Evolutionary conservation across 2,329 filamentous ascomycete species (phyloP), one percentile per base, ranked within the genome.

Genomic region (Fragosphaeria purpurea): DNA sequence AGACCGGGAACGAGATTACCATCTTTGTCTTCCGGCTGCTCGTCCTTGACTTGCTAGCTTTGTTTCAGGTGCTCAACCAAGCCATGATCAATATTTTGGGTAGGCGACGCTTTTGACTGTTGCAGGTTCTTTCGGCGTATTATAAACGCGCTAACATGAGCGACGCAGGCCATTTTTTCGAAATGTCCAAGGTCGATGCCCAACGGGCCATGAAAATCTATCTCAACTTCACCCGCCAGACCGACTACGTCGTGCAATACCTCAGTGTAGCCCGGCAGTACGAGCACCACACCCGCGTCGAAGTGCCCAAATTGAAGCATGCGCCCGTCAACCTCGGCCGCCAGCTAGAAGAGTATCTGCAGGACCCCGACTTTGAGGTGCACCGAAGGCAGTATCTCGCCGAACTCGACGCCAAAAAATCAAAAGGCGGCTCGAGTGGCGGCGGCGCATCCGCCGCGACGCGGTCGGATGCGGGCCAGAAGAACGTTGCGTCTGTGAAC

Each of bases 221-320:
- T 69, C 87, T 90, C 63, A 85, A 77, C 12, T 98, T 98, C 62
- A 88, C 88, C 12, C 85, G 81, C 60, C 90, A 95, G 66, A 98
- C 93, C 6, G 90, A 97, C 59, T 81, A 84, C 57, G 91, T 97
- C 1, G 91, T 98, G 12, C 83, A 88, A 60, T 98, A 91, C 62
- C 77, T 98, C 44, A 83, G 84, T 59, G 77, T 91, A 42, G 93
- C 93, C 43, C 81, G 91, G 55, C 85, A 93, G 63, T 93, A 91
- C 63, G 89, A 97, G 68, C 85, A 90, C 63, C 88, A 90, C 56
- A 98, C 93, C 5, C 77, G 91, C 54, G 79, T 98, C 40, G 88
- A 96, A 62, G 94, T 98, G 7, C 93, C 93, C 8, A 96, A 95
- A 70, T 77, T 98, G 58, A 97, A 96, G 70, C 93, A 98, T 65